Percentiles rank a stretch among this genome's conserved stretches.
Conservation (phyloP, 208 protist species). For the Acanthamoeba sp. region DNA sequence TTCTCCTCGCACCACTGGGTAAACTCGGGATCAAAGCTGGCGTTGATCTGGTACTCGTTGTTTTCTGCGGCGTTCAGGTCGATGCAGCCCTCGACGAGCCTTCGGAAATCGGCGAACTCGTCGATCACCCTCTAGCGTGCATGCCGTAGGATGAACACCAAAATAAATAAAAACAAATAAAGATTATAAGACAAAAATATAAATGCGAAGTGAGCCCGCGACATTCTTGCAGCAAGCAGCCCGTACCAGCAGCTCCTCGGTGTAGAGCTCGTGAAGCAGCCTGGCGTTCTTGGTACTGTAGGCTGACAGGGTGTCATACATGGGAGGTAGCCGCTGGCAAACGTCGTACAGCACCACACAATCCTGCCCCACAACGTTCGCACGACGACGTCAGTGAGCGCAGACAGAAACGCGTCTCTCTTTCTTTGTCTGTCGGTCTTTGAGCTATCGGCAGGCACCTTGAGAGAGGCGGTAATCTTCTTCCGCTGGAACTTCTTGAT, state of each 20-base stretch:
- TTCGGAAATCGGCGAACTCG: slow-evolving; percentile 78
- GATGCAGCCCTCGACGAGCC: slow-evolving; percentile 83
- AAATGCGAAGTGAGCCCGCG: too few species aligned
- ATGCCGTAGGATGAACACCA: neutral
- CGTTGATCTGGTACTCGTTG: slow-evolving; percentile 82
- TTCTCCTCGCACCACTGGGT: slow-evolving; percentile 67
- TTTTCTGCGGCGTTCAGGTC: slow-evolving; percentile 85
- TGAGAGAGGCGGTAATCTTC: slow-evolving; percentile 52
- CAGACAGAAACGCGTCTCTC: too few species aligned
- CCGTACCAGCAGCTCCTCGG: slow-evolving; percentile 45
- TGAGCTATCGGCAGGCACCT: slow-evolving; percentile 42
- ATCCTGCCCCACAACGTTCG: slow-evolving; percentile 67
- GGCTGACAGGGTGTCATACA: slow-evolving; percentile 52
- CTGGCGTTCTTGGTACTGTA: slow-evolving; percentile 66
- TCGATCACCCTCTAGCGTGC: slow-evolving; percentile 15
- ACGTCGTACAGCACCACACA: slow-evolving; percentile 81
- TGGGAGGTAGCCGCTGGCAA: slow-evolving; percentile 64
- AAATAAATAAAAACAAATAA: neutral
- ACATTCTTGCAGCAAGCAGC: too few species aligned
- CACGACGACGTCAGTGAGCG: too few species aligned
- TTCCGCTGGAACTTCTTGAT: slow-evolving; percentile 93
- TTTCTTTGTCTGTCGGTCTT: too few species aligned
- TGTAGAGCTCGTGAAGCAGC: slow-evolving; percentile 61
- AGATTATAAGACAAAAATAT: neutral
- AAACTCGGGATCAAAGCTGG: slow-evolving; percentile 79